Base-by-base conservation (phyloP, 805 yeast species). In the Saccharomycopsis sp. region DNA sequence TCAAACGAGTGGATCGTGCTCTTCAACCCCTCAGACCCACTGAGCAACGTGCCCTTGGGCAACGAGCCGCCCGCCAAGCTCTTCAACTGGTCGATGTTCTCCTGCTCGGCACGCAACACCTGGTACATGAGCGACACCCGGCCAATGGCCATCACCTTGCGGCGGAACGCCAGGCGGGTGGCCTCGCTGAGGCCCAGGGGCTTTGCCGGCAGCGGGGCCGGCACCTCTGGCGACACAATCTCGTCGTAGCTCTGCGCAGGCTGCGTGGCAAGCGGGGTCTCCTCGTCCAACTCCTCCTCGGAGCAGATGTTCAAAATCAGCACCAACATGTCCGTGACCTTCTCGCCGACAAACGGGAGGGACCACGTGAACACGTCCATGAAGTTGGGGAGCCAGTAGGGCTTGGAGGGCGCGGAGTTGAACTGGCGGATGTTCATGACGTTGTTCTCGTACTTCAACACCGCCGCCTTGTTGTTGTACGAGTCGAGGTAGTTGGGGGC, bases 291-390 rank as follows among this genome's bases (percentile, higher is more conserved):
- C 71, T 92, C 99, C 68, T 92, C 97, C 67, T 91, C 96, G 0
- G 97, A 88, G 74, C 99, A 92, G 58, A 94, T 89, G 70, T 92
- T 92, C 69, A 94, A 78, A 46, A 92, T 88, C 0, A 94, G 82
- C 21, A 90, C 87, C 67, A 92, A 78, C 87, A 92, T 91, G 69
- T 94, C 98, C 14, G 96, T 89, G 56, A 91, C 88, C 68, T 94
- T 89, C 70, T 92, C 97, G 20, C 97, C 98, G 23, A 94, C 97
- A 75, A 94, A 92, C 5, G 98, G 99, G 58, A 92, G 75, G 1
- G 97, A 89, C 98, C 98, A 94, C 9, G 96, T 87, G 71, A 92
- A 92, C 4, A 92, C 97, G 70, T 94, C 97, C 96, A 91, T 90
- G 66, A 91, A 89, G 70, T 91, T 91, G 5, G 98, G 98, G 64